phyloP scores from a whole-genome alignment of 148 eudicot genomes.

The Vaccinium darrowii region DNA sequence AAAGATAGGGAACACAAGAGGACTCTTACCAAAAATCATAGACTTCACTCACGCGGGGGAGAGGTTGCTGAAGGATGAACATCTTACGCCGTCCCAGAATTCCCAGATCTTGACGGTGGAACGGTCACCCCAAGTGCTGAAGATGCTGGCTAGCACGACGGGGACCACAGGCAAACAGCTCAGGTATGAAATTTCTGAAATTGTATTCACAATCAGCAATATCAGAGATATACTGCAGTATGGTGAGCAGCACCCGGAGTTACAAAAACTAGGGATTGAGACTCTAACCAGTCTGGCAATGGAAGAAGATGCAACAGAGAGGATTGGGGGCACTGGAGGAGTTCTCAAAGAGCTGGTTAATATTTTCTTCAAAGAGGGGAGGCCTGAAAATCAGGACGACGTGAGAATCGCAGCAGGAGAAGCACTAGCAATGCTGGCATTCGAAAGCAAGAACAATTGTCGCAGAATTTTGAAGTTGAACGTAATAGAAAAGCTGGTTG shows the following conservation, averaged over 20 bases:
- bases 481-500: slow-evolving; percentile 37
- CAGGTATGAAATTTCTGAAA: background rate
- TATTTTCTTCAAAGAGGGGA: slow-evolving; percentile 51
- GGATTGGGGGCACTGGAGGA: slow-evolving; percentile 85
- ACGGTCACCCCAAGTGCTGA: slow-evolving; percentile 65
- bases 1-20: slow-evolving; percentile 69
- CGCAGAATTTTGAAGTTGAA: slow-evolving; percentile 41
- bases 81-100: slow-evolving; percentile 47
- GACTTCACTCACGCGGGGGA: slow-evolving; percentile 60
- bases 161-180: slow-evolving; percentile 40
- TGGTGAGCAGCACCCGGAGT: slow-evolving; percentile 57
- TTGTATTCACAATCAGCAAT: slow-evolving; percentile 35
- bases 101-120: slow-evolving; percentile 63
- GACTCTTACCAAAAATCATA: slow-evolving; percentile 60
- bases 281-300: slow-evolving; percentile 68
- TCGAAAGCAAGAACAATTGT: slow-evolving; percentile 57
- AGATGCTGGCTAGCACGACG: slow-evolving; percentile 69
- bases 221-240: slow-evolving; percentile 63
- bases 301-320: slow-evolving; percentile 41
- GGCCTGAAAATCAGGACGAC: slow-evolving; percentile 24
- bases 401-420: slow-evolving; percentile 77
- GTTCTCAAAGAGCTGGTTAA: slow-evolving; percentile 58
- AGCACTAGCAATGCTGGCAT: slow-evolving; percentile 67
- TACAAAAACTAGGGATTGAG: slow-evolving; percentile 71
- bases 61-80: slow-evolving; percentile 42